phyloP scores from a whole-genome alignment of 345 rosid species.

The rapeseed (Brassica napus) region Da-Ae NC_063451.1:37393501-37394000 shows the following conservation, averaged over 20 bases:
- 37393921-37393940: neutral
- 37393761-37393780: slow-evolving; percentile 46
- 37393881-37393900: neutral
- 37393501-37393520: neutral
- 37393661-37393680: slow-evolving; percentile 1
- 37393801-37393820: slow-evolving; percentile 52
- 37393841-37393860: slow-evolving; percentile 54
- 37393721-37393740: slow-evolving; percentile 59
- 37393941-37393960: too few relatives aligned
- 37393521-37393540: neutral
- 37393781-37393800: slow-evolving; percentile 45
- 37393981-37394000: slow-evolving; percentile 74
- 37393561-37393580: neutral
- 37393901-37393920: neutral
- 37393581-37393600: slow-evolving; percentile 43
- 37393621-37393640: slow-evolving; percentile 46
- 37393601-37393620: slow-evolving; percentile 51
- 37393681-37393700: slow-evolving; percentile 26
- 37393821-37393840: slow-evolving; percentile 77
- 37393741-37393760: slow-evolving; percentile 63
- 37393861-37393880: slow-evolving; percentile 6
- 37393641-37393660: neutral
- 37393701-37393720: slow-evolving; percentile 64
- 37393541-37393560: neutral
- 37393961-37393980: slow-evolving; percentile 52